Evolutionary conservation across 305 asterid genomes (phyloP), one percentile per base, ranked within the genome.

Genomic region (Fraxinus platypoda): DNA sequence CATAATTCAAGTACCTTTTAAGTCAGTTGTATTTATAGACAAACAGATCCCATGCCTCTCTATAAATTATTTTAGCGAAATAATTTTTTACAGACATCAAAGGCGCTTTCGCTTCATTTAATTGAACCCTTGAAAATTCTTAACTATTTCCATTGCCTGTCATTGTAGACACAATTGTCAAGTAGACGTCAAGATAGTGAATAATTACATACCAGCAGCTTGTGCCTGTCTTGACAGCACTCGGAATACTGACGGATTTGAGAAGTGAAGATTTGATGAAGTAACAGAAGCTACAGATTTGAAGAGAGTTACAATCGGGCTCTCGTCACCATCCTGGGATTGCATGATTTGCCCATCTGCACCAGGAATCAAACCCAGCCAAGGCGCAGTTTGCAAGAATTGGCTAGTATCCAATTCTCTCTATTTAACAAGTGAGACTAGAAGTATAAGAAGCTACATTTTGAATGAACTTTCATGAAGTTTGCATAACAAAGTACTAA

Each of bases 361-460:
- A 86, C 98, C 97, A 81, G 98, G 97, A 78, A 94, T 87, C 82
- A 96, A 86, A 72, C 99, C 99, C 82, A 96, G 86, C 99, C 99
- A 96, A 77, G 99, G 98, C 72, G 99, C 98, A 28, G 97, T 93
- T 88, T 92, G 98, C 98, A 94, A 87, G 91, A 94, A 96, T 82
- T 94, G 95, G 89, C 94, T 87, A 23, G 98, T 94, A 84, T 94
- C 98, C 13, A 89, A 90, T 91, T 96, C 98, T 87, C 97, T 96
- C 99, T 94, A 92, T 85, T 64, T 73, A 81, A 30, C 31, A 84
- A 37, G 74, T 66, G 80, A 85, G 81, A 71, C 17, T 72, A 38
- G 1, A 13, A 31, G 57, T 23, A 34, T 73, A 81, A 82, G 81
- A 82, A 79, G 23, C 78, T 49, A 82, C 31, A 66, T 77, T 79